phyloP scores from a whole-genome alignment of 306 rosid genomes.

The Vigna radiata region DNA sequence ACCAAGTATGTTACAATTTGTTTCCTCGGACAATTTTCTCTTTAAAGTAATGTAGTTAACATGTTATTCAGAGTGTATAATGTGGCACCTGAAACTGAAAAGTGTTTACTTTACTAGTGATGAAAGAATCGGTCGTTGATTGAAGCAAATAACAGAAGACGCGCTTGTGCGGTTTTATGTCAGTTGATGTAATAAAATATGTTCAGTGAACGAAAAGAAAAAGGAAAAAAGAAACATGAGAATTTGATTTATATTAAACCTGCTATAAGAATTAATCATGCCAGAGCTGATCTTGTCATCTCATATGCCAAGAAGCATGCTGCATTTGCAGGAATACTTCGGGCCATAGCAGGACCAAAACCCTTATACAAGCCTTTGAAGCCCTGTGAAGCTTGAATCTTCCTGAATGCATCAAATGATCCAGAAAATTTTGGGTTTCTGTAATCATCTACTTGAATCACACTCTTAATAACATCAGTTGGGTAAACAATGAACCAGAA shows the following conservation, averaged over 20 bases:
- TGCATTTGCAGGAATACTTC: constrained; percentile 86
- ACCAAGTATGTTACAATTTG: not conserved
- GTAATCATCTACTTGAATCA: constrained; percentile 84
- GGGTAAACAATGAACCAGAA: constrained; percentile 84
- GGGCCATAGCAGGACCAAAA: constrained; percentile 84
- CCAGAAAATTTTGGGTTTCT: constrained; percentile 78
- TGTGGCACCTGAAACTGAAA: not conserved
- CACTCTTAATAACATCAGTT: constrained; percentile 94
- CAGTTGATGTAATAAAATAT: not conserved
- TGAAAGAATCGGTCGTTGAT: constrained; percentile 4
- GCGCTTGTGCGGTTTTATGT: not conserved
- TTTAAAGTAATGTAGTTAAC: not conserved
- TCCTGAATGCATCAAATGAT: constrained; percentile 71
- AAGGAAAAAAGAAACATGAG: constrained; percentile 3
- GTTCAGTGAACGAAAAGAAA: constrained; percentile 1
- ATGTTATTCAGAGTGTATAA: not conserved
- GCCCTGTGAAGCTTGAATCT: constrained; percentile 70
- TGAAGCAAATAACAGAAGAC: constrained; percentile 18
- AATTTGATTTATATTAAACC: constrained; percentile 15
- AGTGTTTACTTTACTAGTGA: not conserved
- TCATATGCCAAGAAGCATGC: constrained; percentile 97
- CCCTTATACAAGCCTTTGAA: constrained; percentile 81
- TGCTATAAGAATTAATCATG: constrained; percentile 51
- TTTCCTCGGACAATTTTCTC: not conserved
- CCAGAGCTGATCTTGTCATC: constrained; percentile 83